A percentile compares a stretch with the other conserved stretches of the same genome.
phyloP scores from a whole-genome alignment of 805 yeast genomes.

The Starmera dryadoides region DNA sequence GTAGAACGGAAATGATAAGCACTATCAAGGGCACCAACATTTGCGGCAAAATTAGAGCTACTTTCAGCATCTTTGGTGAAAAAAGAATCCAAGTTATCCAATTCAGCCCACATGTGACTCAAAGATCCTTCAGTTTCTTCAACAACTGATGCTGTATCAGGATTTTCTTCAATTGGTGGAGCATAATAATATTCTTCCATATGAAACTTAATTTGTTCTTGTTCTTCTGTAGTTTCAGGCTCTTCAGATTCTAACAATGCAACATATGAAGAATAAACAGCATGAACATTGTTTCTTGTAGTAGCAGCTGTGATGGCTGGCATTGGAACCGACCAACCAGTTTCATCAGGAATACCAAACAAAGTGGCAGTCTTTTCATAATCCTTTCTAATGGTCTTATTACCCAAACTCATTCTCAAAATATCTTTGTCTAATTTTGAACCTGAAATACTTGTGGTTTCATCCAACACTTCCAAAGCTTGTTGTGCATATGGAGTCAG shows the following conservation, averaged over 20 bases:
- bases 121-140: constrained; percentile 69
- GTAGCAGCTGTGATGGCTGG: constrained; percentile 86
- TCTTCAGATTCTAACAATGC: constrained; percentile 23
- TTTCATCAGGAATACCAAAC: constrained; percentile 90
- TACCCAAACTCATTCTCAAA: constrained; percentile 85
- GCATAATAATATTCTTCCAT: constrained; percentile 50
- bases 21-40: constrained; percentile 15
- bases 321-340: constrained; percentile 97
- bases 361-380: constrained; percentile 82
- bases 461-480: constrained; percentile 86
- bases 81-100: constrained; percentile 83
- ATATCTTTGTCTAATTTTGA: constrained; percentile 88
- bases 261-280: constrained; percentile 85
- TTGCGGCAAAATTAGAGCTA: constrained; percentile 16
- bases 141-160: constrained; percentile 40
- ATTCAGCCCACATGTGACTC: constrained; percentile 87
- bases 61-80: constrained; percentile 56
- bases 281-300: constrained; percentile 89
- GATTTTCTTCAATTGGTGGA: constrained; percentile 16
- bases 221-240: constrained; percentile 20
- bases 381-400: constrained; percentile 66
- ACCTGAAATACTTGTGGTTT: constrained; percentile 78
- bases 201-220: constrained; percentile 39
- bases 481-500: constrained; percentile 83
- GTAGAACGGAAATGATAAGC: constrained; percentile 29